Conservation (phyloP, 2,329 filamentous ascomycete genomes). For the Pseudogymnoascus sp. region DNA sequence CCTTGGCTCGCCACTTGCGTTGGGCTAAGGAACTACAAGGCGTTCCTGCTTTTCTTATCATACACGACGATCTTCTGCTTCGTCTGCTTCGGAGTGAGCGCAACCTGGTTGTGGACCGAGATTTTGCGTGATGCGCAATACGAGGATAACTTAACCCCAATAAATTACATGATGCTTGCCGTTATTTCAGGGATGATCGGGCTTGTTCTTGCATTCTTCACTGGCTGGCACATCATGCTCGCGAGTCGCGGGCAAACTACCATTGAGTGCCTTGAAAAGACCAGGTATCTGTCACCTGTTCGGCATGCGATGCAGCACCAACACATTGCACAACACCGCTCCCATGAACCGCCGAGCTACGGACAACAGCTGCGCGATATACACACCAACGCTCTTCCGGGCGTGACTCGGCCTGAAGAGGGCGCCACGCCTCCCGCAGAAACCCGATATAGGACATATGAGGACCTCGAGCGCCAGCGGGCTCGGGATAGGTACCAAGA, state of each 20-base stretch:
- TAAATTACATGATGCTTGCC: constrained; percentile 83
- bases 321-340: constrained; percentile 40
- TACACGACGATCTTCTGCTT: constrained; percentile 85
- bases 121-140: constrained; percentile 63
- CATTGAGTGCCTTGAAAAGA: constrained; percentile 94
- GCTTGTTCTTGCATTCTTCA: constrained; percentile 81
- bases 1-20: constrained; percentile 97
- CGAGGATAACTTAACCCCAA: constrained; percentile 68
- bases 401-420: constrained; percentile 72
- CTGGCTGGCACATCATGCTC: constrained; percentile 81
- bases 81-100: constrained; percentile 68
- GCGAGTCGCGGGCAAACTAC: constrained; percentile 77
- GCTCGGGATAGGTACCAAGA: constrained; percentile 62
- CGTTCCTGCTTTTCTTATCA: constrained; percentile 83
- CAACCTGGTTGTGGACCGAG: constrained; percentile 77
- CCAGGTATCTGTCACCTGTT: constrained; percentile 78
- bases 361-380: constrained; percentile 72
- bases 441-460: constrained; percentile 31
- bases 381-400: constrained; percentile 72
- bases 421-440: constrained; percentile 49
- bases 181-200: constrained; percentile 88
- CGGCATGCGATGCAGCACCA: constrained; percentile 61
- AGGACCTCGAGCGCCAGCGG: constrained; percentile 50
- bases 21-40: constrained; percentile 88
- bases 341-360: constrained; percentile 42